phyloP scores from a whole-genome alignment of 2,329 filamentous ascomycete species.

The Penicillium sp. region DNA sequence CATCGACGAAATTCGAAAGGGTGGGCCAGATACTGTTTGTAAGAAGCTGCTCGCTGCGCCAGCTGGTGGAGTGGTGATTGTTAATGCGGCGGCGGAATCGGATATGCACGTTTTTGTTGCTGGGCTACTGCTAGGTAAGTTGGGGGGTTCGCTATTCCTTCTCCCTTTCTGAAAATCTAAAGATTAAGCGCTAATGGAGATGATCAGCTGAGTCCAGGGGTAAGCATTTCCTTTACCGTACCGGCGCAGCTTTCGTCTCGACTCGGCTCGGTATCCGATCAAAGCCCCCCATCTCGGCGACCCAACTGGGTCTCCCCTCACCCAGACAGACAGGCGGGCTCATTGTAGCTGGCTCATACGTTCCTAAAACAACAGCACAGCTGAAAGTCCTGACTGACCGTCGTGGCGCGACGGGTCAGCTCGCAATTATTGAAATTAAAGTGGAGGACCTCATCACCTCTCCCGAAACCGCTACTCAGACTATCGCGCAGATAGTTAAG shows the following conservation, averaged over 20 bases:
- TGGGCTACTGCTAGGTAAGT: slow-evolving; percentile 48
- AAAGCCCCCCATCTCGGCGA: slow-evolving; percentile 56
- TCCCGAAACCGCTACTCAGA: slow-evolving; percentile 23
- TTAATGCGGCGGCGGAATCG: slow-evolving; percentile 58
- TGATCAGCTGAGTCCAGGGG: slow-evolving; percentile 39
- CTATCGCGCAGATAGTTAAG: slow-evolving; percentile 30
- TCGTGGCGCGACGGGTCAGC: slow-evolving; percentile 38
- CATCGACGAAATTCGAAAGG: slow-evolving; percentile 53
- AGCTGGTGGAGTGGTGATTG: slow-evolving; percentile 51
- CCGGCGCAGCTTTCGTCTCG: slow-evolving; percentile 54
- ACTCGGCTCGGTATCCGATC: slow-evolving; percentile 57
- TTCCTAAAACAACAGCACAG: slow-evolving; percentile 63
- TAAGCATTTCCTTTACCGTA: slow-evolving; percentile 52
- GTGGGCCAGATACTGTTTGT: slow-evolving; percentile 50
- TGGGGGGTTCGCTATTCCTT: neutral
- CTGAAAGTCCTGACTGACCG: slow-evolving; percentile 48
- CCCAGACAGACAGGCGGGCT: slow-evolving; percentile 51
- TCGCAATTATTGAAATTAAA: slow-evolving; percentile 54
- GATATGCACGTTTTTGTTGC: slow-evolving; percentile 61
- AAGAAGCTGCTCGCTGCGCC: slow-evolving; percentile 44
- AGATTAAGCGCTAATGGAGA: neutral
- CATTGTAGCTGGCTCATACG: slow-evolving; percentile 62
- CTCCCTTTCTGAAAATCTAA: neutral
- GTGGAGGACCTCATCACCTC: slow-evolving; percentile 54
- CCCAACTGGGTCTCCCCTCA: slow-evolving; percentile 45